Base-by-base conservation (phyloP, 2,329 filamentous ascomycete species). In the Metarhizium rileyi region DNA sequence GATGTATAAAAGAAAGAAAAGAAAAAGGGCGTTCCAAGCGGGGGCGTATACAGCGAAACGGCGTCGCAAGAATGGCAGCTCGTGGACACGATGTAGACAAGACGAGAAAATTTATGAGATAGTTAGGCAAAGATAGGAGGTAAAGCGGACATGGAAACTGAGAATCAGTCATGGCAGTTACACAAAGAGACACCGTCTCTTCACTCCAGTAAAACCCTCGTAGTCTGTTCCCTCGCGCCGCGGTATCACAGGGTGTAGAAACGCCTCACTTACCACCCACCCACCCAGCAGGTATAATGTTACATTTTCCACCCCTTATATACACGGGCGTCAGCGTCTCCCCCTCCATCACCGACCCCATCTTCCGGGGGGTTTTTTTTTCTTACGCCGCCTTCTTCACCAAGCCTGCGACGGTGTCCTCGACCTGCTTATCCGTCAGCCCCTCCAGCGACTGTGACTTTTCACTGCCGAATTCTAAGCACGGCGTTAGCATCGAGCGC, bases 351-450 rank as follows among this genome's bases (percentile, higher is more conserved):
- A 10, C 35, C n/a, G 16, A 20, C 5, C 1, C 5, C 16, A 42
- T 43, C 38, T 46, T 50, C 25, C n/a, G n/a, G n/a, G n/a, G n/a
- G n/a, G n/a, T n/a, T n/a, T n/a, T n/a, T n/a, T n/a, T n/a, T n/a
- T n/a, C n/a, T n/a, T 40, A 52, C 22, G 44, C 44, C 49, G 38
- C 45, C 20, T 42, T 52, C 70, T 76, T 76, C 44, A 81, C 78
- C 51, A 82, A 65, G 33, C 70, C 69, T 38, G 76, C 68, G 30
- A 82, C 75, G 2, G 77, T 62, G 9, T 81, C 77, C 65, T 82
- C 78, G 55, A 82, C 78, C 64, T 82, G 72, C 68, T 81, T 79
- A 59, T 81, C 78, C 48, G 74, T 70, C 46, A 82, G 64, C 33
- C 77, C 78, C 68, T 81, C 76, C 61, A 82, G 69, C 57, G 75